These are phyloP conservation scores for Massariosphaeria phaeospora DNA, from an alignment of 495 filamentous ascomycete species.

Conservation along the genomic window DNA sequence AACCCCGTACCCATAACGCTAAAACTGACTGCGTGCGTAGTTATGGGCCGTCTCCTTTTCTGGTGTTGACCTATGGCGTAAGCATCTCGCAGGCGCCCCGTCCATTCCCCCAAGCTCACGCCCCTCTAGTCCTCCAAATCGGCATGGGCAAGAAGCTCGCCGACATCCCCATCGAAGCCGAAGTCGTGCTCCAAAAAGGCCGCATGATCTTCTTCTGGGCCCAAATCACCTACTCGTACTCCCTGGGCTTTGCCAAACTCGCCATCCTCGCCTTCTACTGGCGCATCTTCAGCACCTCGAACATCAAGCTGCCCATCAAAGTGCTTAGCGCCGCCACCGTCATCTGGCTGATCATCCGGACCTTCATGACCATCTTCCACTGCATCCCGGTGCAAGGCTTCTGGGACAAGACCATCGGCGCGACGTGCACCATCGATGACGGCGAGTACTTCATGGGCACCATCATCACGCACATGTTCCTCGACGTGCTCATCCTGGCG, in stretches of 20 bases:
- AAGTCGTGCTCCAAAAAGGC: slow-evolving; percentile 1
- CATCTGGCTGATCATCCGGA: slow-evolving; percentile 24
- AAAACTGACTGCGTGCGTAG: too few relatives aligned
- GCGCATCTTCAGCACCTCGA: slow-evolving; percentile 28
- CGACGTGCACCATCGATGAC: slow-evolving; percentile 23
- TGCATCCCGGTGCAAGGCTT: slow-evolving; percentile 27
- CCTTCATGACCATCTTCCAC: slow-evolving; percentile 28
- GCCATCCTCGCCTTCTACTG: slow-evolving; percentile 30
- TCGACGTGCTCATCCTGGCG: slow-evolving; percentile 20
- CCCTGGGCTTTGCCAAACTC: slow-evolving; percentile 22
- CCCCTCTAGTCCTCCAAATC: slow-evolving; percentile 6
- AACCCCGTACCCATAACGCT: too few relatives aligned
- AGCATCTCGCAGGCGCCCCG: not conserved
- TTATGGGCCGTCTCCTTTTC: slow-evolving; percentile 3
- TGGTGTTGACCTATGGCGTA: slow-evolving; percentile 18
- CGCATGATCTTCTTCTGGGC: slow-evolving; percentile 12
- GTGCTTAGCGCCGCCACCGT: slow-evolving; percentile 11
- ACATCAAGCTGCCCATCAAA: slow-evolving; percentile 23
- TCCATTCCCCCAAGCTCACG: not conserved
- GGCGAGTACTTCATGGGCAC: slow-evolving; percentile 28
- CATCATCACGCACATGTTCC: slow-evolving; percentile 16
- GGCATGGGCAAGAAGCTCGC: slow-evolving; percentile 11
- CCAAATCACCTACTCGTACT: slow-evolving; percentile 20
- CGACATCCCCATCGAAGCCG: slow-evolving; percentile 5
- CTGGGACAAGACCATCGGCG: slow-evolving; percentile 11